A percentile compares a stretch with the other conserved stretches of the same genome.
Conservation (phyloP, 139 green algal species). For the Picochlorum sp. region DNA sequence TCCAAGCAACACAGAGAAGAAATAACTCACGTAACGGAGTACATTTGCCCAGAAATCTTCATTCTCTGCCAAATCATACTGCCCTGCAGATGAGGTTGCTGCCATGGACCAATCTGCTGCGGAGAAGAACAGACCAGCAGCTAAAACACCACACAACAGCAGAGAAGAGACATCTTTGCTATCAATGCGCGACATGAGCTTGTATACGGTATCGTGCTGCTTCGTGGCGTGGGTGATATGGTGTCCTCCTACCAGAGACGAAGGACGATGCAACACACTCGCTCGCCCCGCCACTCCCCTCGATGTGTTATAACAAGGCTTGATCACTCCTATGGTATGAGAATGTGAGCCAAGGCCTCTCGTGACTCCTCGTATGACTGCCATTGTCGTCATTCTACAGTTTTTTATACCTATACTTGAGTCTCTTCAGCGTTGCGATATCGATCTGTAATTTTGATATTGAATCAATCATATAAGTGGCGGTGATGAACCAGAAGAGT, state of each 20-base stretch:
- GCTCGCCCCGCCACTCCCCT: too few relatives aligned
- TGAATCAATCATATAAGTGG: neutral
- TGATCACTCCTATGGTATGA: too few relatives aligned
- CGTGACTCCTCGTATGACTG: too few relatives aligned
- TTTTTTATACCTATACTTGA: conserved; percentile 13
- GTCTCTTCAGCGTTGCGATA: neutral
- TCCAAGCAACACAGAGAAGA: conserved; percentile 81
- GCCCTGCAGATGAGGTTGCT: neutral
- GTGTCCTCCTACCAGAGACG: too few relatives aligned
- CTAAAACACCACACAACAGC: conserved; percentile 10
- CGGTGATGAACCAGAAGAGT: neutral
- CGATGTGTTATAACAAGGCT: too few relatives aligned
- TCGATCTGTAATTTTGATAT: neutral
- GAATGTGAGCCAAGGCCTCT: too few relatives aligned
- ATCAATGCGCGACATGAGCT: neutral
- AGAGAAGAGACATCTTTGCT: conserved; percentile 3
- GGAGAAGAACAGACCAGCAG: conserved; percentile 8
- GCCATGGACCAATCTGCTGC: conserved; percentile 10
- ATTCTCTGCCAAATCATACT: conserved; percentile 43
- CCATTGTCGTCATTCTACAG: neutral
- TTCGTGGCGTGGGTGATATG: too few relatives aligned
- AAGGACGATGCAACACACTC: too few relatives aligned
- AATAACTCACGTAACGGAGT: conserved; percentile 69
- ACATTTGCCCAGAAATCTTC: conserved; percentile 76
- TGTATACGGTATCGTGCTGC: neutral